A percentile compares a stretch with the other conserved stretches of the same genome.
phyloP scores from a whole-genome alignment of 2,329 filamentous ascomycete genomes.

The Tolypocladium capitatum region DNA sequence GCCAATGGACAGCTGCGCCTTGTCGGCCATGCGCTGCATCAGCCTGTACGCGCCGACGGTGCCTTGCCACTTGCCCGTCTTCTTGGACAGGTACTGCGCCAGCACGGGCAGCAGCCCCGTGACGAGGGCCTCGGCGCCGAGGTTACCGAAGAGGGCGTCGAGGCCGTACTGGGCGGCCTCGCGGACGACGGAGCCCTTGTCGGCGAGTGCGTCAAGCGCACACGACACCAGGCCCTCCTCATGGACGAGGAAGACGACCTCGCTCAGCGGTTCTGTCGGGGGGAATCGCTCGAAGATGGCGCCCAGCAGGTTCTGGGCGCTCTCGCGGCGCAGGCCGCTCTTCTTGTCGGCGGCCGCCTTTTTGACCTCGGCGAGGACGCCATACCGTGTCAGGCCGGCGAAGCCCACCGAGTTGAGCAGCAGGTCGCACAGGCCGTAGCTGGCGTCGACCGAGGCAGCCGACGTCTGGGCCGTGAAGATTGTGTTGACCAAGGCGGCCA shows the following conservation, averaged over 20 bases:
- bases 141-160: conserved; percentile 69
- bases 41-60: conserved; percentile 75
- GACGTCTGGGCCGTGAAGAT: conserved; percentile 60
- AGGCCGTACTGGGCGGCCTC: conserved; percentile 91
- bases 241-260: conserved; percentile 71
- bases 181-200: conserved; percentile 79
- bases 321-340: conserved; percentile 70
- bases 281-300: conserved; percentile 88
- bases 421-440: conserved; percentile 47
- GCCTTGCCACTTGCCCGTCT: conserved; percentile 93
- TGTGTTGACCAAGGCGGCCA: conserved; percentile 49
- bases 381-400: conserved; percentile 38
- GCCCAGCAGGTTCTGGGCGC: conserved; percentile 87
- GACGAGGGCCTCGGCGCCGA: conserved; percentile 73
- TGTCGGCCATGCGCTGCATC: conserved; percentile 87
- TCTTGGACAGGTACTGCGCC: conserved; percentile 62
- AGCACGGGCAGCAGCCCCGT: conserved; percentile 70
- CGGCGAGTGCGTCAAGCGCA: conserved; percentile 73
- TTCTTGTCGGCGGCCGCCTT: conserved; percentile 91
- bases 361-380: conserved; percentile 41
- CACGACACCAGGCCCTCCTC: conserved; percentile 59
- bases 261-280: conserved; percentile 59
- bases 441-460: conserved; percentile 51
- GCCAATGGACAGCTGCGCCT: conserved; percentile 75
- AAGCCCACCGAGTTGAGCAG: conserved; percentile 41